phyloP scores from a whole-genome alignment of 805 yeast species.

The Myxozyma lipomycoides region DNA sequence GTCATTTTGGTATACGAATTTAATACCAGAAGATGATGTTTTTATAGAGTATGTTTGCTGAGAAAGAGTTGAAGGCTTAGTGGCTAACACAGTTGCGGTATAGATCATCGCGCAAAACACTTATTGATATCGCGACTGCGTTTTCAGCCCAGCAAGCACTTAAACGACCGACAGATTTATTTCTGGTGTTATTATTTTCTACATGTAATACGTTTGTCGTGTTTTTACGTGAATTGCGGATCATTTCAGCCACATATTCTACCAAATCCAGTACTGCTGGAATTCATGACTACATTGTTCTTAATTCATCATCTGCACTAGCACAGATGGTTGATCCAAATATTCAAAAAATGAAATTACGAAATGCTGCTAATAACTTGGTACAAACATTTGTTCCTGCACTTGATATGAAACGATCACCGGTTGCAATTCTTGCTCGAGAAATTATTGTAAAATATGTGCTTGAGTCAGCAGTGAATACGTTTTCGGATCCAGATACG shows the following conservation, averaged over 20 bases:
- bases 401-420: slow-evolving; percentile 26
- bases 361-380: slow-evolving; percentile 27
- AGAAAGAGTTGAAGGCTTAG: neutral
- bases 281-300: slow-evolving; percentile 26
- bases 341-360: slow-evolving; percentile 23
- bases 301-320: slow-evolving; percentile 30
- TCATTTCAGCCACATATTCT: slow-evolving; percentile 18
- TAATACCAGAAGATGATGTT: slow-evolving; percentile 15
- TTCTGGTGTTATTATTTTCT: slow-evolving; percentile 26
- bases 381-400: slow-evolving; percentile 26
- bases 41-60: slow-evolving; percentile 11
- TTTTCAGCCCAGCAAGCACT: slow-evolving; percentile 20
- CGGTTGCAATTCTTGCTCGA: slow-evolving; percentile 20
- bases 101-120: slow-evolving; percentile 21
- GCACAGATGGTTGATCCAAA: slow-evolving; percentile 29
- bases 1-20: slow-evolving; percentile 13
- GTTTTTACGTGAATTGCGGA: slow-evolving; percentile 27
- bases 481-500: slow-evolving; percentile 28
- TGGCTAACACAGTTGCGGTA: neutral
- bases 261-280: slow-evolving; percentile 11
- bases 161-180: slow-evolving; percentile 26
- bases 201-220: slow-evolving; percentile 28
- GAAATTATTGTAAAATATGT: slow-evolving; percentile 27
- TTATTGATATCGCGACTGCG: slow-evolving; percentile 40
- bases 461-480: slow-evolving; percentile 22